phyloP scores from a whole-genome alignment of 78 protist genomes.

The Chrysochromulina parva region DNA sequence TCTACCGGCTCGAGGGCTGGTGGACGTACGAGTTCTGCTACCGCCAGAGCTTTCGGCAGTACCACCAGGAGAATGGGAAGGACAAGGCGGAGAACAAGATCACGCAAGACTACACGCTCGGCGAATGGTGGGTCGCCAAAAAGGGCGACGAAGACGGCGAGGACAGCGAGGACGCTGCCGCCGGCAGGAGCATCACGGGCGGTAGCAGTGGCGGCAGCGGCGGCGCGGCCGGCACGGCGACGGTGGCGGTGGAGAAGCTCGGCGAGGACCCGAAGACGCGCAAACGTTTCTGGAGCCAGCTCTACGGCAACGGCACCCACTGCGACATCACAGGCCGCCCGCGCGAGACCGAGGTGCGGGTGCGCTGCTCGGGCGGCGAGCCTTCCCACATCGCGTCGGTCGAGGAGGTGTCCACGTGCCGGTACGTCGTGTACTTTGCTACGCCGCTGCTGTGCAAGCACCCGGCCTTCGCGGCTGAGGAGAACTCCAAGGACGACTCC shows the following conservation, averaged over 20 bases:
- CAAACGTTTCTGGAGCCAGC: background rate
- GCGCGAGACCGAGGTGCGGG: background rate
- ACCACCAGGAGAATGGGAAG: background rate
- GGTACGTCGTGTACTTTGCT: background rate
- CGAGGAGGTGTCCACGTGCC: conserved; percentile 12
- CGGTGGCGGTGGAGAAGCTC: too few species aligned
- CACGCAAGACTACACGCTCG: background rate
- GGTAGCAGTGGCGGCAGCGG: background rate
- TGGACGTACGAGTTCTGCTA: conserved; percentile 13
- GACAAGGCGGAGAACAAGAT: background rate
- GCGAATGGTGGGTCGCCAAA: background rate
- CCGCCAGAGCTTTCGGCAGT: background rate
- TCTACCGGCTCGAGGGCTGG: conserved; percentile 4
- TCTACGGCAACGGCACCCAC: conserved; percentile 5
- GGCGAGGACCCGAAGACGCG: background rate
- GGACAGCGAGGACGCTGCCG: background rate
- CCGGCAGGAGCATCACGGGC: background rate
- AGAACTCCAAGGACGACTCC: background rate
- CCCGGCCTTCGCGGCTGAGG: background rate
- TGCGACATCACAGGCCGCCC: background rate
- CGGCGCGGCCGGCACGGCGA: background rate
- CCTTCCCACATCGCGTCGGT: background rate
- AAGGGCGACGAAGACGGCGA: background rate
- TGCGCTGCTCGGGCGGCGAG: background rate
- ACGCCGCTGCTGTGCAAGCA: background rate